phyloP scores from a whole-genome alignment of 305 asterid genomes.

The Rubia tinctorum region DNA sequence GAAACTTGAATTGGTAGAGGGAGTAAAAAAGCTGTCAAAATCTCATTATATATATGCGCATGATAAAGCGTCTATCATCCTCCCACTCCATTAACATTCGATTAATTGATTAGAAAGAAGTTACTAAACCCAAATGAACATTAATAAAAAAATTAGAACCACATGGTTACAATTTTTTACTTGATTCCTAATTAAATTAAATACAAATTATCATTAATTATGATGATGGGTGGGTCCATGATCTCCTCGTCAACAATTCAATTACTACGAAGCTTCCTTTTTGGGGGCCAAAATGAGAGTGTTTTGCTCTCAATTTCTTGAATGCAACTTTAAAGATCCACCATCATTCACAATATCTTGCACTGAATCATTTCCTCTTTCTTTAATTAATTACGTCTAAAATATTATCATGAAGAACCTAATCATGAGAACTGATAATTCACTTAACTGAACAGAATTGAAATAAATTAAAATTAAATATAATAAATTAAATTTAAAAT shows the following conservation, averaged over 20 bases:
- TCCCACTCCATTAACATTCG: too few relatives aligned
- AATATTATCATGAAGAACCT: neutral
- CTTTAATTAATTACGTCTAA: neutral
- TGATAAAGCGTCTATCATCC: too few relatives aligned
- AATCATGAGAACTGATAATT: too few relatives aligned
- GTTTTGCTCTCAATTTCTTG: constrained; percentile 11
- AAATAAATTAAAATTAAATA: too few relatives aligned
- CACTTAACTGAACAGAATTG: too few relatives aligned
- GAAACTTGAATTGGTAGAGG: too few relatives aligned
- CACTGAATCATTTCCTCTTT: constrained; percentile 10
- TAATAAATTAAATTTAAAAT: too few relatives aligned
- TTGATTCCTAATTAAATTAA: neutral
- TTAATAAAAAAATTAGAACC: neutral
- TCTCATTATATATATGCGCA: too few relatives aligned
- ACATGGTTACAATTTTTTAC: neutral
- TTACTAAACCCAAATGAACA: neutral
- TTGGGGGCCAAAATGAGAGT: constrained; percentile 16
- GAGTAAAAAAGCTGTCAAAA: too few relatives aligned
- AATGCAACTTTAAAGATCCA: constrained; percentile 12
- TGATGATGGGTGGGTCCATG: neutral
- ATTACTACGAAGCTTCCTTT: constrained; percentile 6
- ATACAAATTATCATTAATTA: neutral
- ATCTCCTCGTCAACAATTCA: constrained; percentile 9
- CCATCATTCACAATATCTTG: constrained; percentile 21
- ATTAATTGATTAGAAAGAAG: too few relatives aligned